Conservation (phyloP, 2,329 filamentous ascomycete species). For the Triangularia setosa region DNA sequence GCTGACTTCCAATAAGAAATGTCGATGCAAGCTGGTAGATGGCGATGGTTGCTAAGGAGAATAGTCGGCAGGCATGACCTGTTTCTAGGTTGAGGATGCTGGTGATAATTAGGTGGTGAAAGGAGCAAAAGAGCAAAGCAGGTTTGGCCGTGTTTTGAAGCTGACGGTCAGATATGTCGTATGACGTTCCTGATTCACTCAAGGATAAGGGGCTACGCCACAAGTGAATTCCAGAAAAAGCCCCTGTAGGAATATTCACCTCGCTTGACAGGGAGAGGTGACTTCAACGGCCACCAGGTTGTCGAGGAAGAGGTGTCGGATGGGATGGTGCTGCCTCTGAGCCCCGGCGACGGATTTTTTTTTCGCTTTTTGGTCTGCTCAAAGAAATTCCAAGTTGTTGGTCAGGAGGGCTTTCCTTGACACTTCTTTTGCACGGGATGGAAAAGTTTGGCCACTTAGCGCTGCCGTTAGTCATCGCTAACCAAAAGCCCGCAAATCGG, state of each 20-base stretch:
- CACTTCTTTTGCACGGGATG: background rate
- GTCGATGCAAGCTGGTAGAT: background rate
- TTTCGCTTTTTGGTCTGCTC: slow-evolving; percentile 5
- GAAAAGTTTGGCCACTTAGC: slow-evolving; percentile 16
- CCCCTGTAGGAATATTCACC: background rate
- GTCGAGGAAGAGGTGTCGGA: background rate
- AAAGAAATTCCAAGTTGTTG: slow-evolving; percentile 7
- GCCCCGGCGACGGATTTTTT: background rate
- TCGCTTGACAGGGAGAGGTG: background rate
- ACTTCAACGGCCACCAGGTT: background rate
- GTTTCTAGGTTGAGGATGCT: background rate
- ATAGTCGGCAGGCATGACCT: background rate
- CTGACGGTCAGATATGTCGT: background rate
- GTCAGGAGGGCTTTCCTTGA: slow-evolving; percentile 19
- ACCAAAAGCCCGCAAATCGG: background rate
- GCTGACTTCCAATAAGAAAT: background rate
- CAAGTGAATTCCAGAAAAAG: background rate
- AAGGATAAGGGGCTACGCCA: background rate
- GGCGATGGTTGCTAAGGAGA: background rate
- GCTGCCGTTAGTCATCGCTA: slow-evolving; percentile 19
- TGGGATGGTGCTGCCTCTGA: background rate
- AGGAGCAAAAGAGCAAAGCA: background rate
- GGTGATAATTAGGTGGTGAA: background rate
- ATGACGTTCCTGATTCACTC: background rate
- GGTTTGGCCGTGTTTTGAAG: background rate